A percentile compares a stretch with the other conserved stretches of the same genome.
Evolutionary conservation across 2,329 filamentous ascomycete species (phyloP).

Genomic region (Xylaria sp.): DNA sequence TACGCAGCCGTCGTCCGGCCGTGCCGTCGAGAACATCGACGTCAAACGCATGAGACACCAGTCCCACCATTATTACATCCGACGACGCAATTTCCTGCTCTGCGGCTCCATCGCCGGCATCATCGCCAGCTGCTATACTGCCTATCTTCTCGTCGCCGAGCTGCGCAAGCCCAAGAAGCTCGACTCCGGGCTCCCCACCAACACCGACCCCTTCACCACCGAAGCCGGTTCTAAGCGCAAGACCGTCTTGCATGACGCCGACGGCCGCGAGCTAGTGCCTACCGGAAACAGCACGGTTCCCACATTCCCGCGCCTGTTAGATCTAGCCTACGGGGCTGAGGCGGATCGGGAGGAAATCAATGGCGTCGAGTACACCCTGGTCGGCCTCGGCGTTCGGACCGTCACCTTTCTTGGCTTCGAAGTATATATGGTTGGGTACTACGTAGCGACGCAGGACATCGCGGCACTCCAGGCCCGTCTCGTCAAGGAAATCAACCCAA

Average conservation of each 20-base stretch:
- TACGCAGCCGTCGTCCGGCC: conserved; percentile 27
- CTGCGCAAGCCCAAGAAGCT: conserved; percentile 59
- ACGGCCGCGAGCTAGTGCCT: conserved; percentile 77
- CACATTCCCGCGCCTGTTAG: conserved; percentile 78
- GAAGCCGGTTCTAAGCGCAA: conserved; percentile 64
- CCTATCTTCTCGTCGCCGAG: conserved; percentile 47
- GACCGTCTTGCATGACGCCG: conserved; percentile 71
- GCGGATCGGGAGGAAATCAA: conserved; percentile 48
- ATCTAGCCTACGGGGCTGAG: conserved; percentile 57
- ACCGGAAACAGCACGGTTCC: conserved; percentile 86
- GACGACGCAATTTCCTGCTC: conserved; percentile 62
- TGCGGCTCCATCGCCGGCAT: conserved; percentile 62
- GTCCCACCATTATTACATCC: conserved; percentile 61
- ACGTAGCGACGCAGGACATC: conserved; percentile 86
- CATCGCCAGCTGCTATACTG: conserved; percentile 62
- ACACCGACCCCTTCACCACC: conserved; percentile 55
- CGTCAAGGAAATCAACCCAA: conserved; percentile 77
- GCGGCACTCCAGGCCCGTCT: conserved; percentile 81
- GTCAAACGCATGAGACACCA: conserved; percentile 59
- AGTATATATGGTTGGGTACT: conserved; percentile 94
- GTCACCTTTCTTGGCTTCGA: conserved; percentile 91
- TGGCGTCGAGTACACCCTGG: conserved; percentile 79
- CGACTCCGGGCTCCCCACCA: conserved; percentile 58
- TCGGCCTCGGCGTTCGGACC: conserved; percentile 87
- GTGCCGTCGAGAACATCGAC: conserved; percentile 61